Conservation (phyloP, 345 rosid species). For the Melaleuca quinquenervia region DNA sequence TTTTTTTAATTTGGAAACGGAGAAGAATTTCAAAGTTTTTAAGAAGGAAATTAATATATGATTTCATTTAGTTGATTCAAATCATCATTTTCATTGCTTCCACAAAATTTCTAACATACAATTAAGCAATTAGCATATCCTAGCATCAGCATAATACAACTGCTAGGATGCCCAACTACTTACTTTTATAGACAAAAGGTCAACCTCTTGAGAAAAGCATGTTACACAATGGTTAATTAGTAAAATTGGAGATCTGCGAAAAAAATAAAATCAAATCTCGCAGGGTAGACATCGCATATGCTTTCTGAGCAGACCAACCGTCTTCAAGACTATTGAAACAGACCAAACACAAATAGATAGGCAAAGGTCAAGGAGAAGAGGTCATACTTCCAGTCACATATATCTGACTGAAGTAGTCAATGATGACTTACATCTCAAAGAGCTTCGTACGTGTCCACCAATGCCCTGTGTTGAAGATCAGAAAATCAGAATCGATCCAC, state of each 20-base stretch:
- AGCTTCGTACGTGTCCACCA: constrained; percentile 76
- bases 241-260: neutral
- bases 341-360: neutral
- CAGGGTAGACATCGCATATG: neutral
- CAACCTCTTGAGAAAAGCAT: neutral
- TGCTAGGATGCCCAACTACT: neutral
- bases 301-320: neutral
- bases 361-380: neutral
- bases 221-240: neutral
- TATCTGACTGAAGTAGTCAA: neutral
- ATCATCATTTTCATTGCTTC: neutral
- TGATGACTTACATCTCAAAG: constrained; percentile 47
- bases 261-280: neutral
- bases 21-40: neutral
- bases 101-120: neutral
- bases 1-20: neutral
- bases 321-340: neutral
- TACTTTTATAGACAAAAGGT: neutral
- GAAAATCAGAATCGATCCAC: constrained; percentile 59
- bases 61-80: neutral
- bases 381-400: neutral
- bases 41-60: neutral
- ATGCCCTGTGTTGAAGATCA: constrained; percentile 65
- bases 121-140: neutral
- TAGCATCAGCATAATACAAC: neutral